Percentiles rank a stretch among this genome's conserved stretches.
Evolutionary conservation across 169 alveolate species (phyloP).

Genomic region (Plasmodium sp.): DNA sequence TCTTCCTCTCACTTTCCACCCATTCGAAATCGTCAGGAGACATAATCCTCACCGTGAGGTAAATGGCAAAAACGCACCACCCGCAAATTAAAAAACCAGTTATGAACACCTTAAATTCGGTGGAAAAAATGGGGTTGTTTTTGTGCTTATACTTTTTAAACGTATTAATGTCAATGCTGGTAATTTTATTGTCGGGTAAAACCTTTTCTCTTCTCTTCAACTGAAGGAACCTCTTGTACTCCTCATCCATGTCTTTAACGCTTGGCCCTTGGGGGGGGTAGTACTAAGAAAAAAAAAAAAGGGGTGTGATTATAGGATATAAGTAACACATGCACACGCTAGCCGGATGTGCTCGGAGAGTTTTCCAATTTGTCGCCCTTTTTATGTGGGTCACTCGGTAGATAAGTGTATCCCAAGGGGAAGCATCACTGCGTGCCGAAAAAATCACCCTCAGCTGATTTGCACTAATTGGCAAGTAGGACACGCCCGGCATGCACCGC

Average conservation of each 20-base stretch:
- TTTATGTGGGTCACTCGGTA: neutral
- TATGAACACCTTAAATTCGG: conserved; percentile 60
- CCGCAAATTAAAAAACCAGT: conserved; percentile 78
- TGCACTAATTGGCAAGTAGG: neutral
- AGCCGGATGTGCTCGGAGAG: neutral
- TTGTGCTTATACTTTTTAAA: conserved; percentile 61
- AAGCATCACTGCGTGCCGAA: neutral
- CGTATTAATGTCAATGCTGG: conserved; percentile 58
- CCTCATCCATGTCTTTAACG: conserved; percentile 71
- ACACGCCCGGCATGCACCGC: neutral
- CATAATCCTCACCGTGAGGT: conserved; percentile 79
- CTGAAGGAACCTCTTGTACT: conserved; percentile 22
- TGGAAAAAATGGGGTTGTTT: conserved; percentile 58
- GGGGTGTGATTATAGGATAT: neutral
- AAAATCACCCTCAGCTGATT: neutral
- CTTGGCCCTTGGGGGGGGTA: conserved; percentile 51
- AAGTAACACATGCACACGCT: neutral
- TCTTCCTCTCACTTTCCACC: conserved; percentile 83
- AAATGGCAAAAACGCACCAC: conserved; percentile 83
- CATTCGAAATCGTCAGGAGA: conserved; percentile 85
- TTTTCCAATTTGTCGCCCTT: neutral
- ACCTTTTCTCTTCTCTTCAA: conserved; percentile 22
- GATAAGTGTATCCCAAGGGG: neutral
- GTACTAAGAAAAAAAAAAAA: neutral
- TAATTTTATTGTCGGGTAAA: conserved; percentile 38